These are phyloP conservation scores for Heterobasidion irregulare DNA, from an alignment of 1,284 basidiomycete genomes.

Conservation along the genomic window DNA sequence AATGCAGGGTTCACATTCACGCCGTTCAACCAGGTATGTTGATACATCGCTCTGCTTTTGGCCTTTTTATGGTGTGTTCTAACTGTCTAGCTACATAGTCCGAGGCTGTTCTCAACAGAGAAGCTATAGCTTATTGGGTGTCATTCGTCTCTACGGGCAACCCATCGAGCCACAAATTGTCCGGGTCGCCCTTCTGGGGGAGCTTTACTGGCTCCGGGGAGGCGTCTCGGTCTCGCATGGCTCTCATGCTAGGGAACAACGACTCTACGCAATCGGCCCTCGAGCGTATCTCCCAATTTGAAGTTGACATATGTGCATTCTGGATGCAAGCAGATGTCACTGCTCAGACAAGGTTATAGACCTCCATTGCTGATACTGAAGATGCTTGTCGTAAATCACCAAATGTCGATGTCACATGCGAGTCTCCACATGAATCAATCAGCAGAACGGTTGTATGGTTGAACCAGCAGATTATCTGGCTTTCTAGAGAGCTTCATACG, in stretches of 20 bases:
- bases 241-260: conserved; percentile 13
- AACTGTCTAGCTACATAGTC: conserved; percentile 16
- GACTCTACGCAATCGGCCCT: conserved; percentile 11
- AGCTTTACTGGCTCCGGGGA: conserved; percentile 8
- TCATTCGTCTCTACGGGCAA: conserved; percentile 29
- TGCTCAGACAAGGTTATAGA: conserved; percentile 1
- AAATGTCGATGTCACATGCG: no score
- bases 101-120: conserved; percentile 27
- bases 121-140: conserved; percentile 38
- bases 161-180: conserved; percentile 18
- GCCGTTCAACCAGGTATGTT: conserved; percentile 27
- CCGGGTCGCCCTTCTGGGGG: conserved; percentile 19
- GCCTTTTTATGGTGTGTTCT: neutral
- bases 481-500: no score
- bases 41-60: neutral
- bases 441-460: no score
- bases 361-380: neutral
- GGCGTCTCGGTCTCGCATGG: conserved; percentile 11
- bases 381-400: neutral
- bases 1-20: conserved; percentile 32
- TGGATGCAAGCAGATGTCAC: conserved; percentile 8
- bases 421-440: no score
- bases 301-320: conserved; percentile 14
- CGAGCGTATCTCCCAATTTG: conserved; percentile 10
- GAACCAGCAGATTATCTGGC: no score